Evolutionary conservation across 495 filamentous ascomycete genomes (phyloP), one percentile per base, ranked within the genome.

Genomic region (Xeromyces bisporus): DNA sequence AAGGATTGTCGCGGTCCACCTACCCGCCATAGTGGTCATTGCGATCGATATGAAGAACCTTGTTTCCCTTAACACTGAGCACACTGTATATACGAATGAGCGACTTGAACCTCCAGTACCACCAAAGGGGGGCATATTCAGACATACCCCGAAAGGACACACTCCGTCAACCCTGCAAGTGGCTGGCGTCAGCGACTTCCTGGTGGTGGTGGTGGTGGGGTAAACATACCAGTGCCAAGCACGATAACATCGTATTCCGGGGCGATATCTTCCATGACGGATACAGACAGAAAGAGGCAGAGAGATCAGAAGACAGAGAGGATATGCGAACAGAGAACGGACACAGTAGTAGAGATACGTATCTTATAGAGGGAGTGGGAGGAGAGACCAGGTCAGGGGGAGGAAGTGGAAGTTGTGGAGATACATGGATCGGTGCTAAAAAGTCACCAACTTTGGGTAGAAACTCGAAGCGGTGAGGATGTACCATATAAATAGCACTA

Each of bases 21-120:
- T 56, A 92, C 86, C 84, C 91, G 69, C 89, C 89, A 55, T 97
- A 97, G 62, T 96, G 85, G 50, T 93, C 86, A 56, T 96, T 96
- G 57, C 89, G 77, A 60, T 97, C 89, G 50, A 97, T 94, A 64
- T 97, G 92, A 36, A 97, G 69, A 35, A 97, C 91, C 64, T 94
- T 96, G 67, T 91, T 89, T 39, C 89, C 89, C 66, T 96, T 93
- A 34, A 96, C 91, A 60, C 87, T 93, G 53, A 97, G 67, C 37
- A 97, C 89, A 53, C 82, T 89, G 32, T 23, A 29, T 21, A 26
- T 16, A 8, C 2, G 27, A 31, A 31, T 27, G 14, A 20, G 48
- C 20, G 47, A 31, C 21, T 10, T 11, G 4, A 32, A 15, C 15
- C 8, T 33, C 13, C 10, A 16, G 29, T 25, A 12, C 9, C 14